Evolutionary conservation across 805 yeast genomes (phyloP), one percentile per base, ranked within the genome.

Genomic region (Lachancea quebecensis): DNA sequence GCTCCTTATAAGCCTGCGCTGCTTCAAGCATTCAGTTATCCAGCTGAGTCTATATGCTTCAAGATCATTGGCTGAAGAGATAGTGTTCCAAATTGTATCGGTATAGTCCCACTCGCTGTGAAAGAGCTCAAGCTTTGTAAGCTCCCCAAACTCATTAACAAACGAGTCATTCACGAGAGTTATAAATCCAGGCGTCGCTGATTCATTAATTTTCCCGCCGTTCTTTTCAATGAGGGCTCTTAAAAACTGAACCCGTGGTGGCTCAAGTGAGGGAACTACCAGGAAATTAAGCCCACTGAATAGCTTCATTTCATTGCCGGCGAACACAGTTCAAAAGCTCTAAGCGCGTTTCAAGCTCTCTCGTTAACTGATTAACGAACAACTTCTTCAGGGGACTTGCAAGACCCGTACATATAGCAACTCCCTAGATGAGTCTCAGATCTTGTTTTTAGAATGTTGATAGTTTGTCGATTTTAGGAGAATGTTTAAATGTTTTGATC

Each of bases 101-200:
- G 42, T 38, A 44, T 52, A 35, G 12, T 50, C 46, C 41, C 55
- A 50, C 42, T 63, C 65, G 27, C 50, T 53, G 21, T 43, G 35
- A 30, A 63, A 59, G 10, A 60, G 36, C 17, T 53, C 53, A 9
- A 38, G 25, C 18, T 51, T 43, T 1, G 36, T 45, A 16, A 60
- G 12, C 31, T 42, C 41, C 4, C 51, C 39, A 2, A 39, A 38
- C 28, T 44, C 29, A 9, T 15, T 50, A 4, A 62, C 49, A 48
- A 48, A 63, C 1, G 64, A 47, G 40, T 60, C 60, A 41, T 56
- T 56, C 2, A 63, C 45, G 16, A 63, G 31, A 3, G 56, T 50
- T 2, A 54, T 34, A 2, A 51, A 50, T 2, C 38, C 11, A 6
- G 37, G 17, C 1, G 50, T 25, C 10, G 34, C 15, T 10, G 38